Base-by-base conservation (phyloP, 2,329 filamentous ascomycete genomes). In the Ceratocystis destructans region DNA sequence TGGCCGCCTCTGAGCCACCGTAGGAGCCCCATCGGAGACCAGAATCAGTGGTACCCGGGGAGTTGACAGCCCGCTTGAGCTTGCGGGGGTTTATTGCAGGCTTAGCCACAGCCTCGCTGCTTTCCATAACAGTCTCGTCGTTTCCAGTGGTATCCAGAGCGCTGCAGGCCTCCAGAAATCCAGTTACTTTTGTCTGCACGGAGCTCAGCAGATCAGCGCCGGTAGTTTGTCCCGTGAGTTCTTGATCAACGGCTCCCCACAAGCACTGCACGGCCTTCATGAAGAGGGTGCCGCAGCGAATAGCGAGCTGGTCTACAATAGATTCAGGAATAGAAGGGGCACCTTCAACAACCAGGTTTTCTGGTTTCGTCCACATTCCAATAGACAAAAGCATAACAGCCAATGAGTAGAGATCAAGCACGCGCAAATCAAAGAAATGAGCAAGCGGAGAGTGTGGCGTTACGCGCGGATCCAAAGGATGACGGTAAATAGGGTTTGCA, bases 231-330 rank as follows among this genome's bases (percentile, higher is more conserved):
- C 79, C 81, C 0, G 76, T 74, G 6, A 84, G 74, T 67, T 85
- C 82, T 48, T 83, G 79, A 62, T 90, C 87, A 1, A 87, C 84
- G n/a, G 87, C 85, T 67, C 80, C 80, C 79, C 87, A 86, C 71
- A 88, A 91, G 2, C 83, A 80, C 72, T 88, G 82, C 1, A 90
- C 87, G 0, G 87, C 88, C 71, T 86, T 87, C 81, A 85, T 87
- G 74, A 90, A 93, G 0, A 88, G 79, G 6, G 84, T 87, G 15
- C 88, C 88, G 70, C 88, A 91, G 72, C 84, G 83, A 2, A 84
- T 82, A 0, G 85, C 81, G 1, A 90, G 76, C 69, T 84, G 82
- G 1, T 85, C 80, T 2, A 89, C 75, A 0, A 84, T 79, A 33
- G 86, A 82, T 0, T 76, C 75, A 57, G 74, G 79, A 10, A 68